Evolutionary conservation across 2,329 filamentous ascomycete genomes (phyloP), one percentile per base, ranked within the genome.

Genomic region (Aspergillus jensenii): DNA sequence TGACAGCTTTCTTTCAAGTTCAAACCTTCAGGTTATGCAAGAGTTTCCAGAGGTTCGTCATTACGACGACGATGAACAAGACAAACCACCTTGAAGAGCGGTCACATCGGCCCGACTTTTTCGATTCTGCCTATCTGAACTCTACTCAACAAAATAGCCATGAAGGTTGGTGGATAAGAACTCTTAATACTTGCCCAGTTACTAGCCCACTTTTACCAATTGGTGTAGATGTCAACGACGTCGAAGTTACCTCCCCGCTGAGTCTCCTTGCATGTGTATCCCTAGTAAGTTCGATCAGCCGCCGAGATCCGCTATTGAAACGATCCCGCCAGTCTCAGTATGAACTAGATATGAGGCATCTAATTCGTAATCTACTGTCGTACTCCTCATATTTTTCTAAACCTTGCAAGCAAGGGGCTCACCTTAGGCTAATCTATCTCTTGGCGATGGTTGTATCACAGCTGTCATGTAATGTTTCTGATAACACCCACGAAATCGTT

Each of bases 231-330:
- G 46, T 33, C 52, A 33, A 44, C 27, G 35, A 15, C 14, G 12
- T n/a, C 35, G 12, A 37, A n/a, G 27, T 21, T 48, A 40, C 21
- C 40, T 45, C 35, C 21, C 35, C 21, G 55, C 48, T 62, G 47
- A 62, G 45, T 49, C 58, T 56, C 58, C 60, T 60, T 60, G 58
- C 60, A 60, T 58, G 43, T n/a, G n/a, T 39, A 44, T 58, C 45
- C 53, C 46, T 51, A 40, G 15, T 56, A 48, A 31, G 35, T 31
- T 27, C 11, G 27, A 17, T 35, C 27, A 15, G 48, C 33, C 7
- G 33, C 52, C 35, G 44, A 25, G 43, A 37, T 25, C 27, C 23
- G 27, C 35, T 19, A 50, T 50, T 35, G 23, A 44, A 37, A 19
- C 41, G 52, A 17, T 25, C 19, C 21, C 35, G n/a, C 25, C 44